These are phyloP conservation scores for Botrytis fragariae DNA, from an alignment of 2,329 filamentous ascomycete species.

Conservation along the genomic window DNA sequence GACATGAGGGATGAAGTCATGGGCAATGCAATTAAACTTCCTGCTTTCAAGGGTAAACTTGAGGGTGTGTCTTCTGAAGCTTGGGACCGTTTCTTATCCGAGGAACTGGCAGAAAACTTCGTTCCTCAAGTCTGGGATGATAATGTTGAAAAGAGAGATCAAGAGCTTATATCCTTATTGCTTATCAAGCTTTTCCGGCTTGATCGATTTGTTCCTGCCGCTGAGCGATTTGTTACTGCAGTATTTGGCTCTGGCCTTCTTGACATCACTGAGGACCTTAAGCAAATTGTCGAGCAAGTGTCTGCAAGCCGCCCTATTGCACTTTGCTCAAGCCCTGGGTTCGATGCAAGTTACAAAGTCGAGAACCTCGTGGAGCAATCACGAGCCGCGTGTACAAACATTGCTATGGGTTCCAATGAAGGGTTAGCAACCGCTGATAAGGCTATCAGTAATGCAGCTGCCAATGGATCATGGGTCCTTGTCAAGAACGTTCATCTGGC, in stretches of 20 bases:
- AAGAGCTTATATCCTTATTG: slow-evolving; percentile 77
- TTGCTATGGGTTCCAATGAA: slow-evolving; percentile 98
- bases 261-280: slow-evolving; percentile 81
- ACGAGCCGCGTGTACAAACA: slow-evolving; percentile 84
- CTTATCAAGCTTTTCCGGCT: slow-evolving; percentile 93
- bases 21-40: slow-evolving; percentile 64
- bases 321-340: slow-evolving; percentile 90
- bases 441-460: slow-evolving; percentile 87
- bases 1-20: slow-evolving; percentile 67
- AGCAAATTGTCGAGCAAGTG: slow-evolving; percentile 80
- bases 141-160: slow-evolving; percentile 63
- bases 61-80: slow-evolving; percentile 57
- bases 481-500: slow-evolving; percentile 99
- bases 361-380: slow-evolving; percentile 87
- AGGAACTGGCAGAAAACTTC: slow-evolving; percentile 82
- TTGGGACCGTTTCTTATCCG: slow-evolving; percentile 80
- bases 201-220: slow-evolving; percentile 89
- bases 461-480: slow-evolving; percentile 90
- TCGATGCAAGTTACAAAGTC: slow-evolving; percentile 99
- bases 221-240: slow-evolving; percentile 81
- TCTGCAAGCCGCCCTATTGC: slow-evolving; percentile 82
- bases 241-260: slow-evolving; percentile 84
- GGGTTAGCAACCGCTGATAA: slow-evolving; percentile 90
- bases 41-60: slow-evolving; percentile 70
- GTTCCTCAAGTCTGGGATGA: slow-evolving; percentile 76